Evolutionary conservation across 2,329 filamentous ascomycete genomes (phyloP).

Genomic region (Parastagonospora nodorum): DNA sequence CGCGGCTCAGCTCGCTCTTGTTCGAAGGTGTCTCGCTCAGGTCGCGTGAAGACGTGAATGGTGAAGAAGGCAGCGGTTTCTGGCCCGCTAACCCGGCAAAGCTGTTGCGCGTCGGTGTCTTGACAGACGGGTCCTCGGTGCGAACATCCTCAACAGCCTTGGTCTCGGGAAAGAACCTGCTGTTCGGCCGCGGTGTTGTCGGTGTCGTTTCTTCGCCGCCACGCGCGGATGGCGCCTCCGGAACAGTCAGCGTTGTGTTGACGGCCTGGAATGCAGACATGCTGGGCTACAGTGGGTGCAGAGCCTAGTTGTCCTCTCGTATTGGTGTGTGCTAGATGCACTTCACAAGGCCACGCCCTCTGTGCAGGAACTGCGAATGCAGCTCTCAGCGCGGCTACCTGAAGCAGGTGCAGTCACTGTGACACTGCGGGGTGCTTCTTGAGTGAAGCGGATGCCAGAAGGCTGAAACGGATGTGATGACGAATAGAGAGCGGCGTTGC

Average conservation of each 20-base stretch:
- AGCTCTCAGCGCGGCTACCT: constrained; percentile 5
- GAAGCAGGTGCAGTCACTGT: constrained; percentile 15
- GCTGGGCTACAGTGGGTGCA: constrained; percentile 8
- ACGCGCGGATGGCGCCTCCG: constrained; percentile 49
- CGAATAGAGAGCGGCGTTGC: constrained; percentile 38
- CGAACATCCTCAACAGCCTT: constrained; percentile 39
- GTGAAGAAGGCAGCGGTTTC: constrained; percentile 51
- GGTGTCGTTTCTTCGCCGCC: constrained; percentile 61
- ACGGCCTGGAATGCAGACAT: constrained; percentile 67
- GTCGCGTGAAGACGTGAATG: constrained; percentile 52
- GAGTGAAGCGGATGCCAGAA: constrained; percentile 30
- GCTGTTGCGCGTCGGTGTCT: constrained; percentile 67
- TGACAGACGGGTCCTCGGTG: constrained; percentile 51
- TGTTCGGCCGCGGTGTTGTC: constrained; percentile 59
- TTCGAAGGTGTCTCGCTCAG: constrained; percentile 47
- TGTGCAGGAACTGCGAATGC: constrained; percentile 1
- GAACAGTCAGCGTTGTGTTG: constrained; percentile 59
- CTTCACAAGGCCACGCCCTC: constrained; percentile 9
- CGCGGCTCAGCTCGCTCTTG: constrained; percentile 53
- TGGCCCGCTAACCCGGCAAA: constrained; percentile 55
- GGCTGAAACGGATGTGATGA: constrained; percentile 47
- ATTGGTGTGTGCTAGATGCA: constrained; percentile 9
- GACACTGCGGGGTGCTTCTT: constrained; percentile 25
- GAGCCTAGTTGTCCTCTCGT: too few relatives aligned
- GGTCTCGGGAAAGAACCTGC: constrained; percentile 48